Percentiles rank a stretch among this genome's conserved stretches.
phyloP scores from a whole-genome alignment of 75 land plant species.

The Picea glauca region DNA sequence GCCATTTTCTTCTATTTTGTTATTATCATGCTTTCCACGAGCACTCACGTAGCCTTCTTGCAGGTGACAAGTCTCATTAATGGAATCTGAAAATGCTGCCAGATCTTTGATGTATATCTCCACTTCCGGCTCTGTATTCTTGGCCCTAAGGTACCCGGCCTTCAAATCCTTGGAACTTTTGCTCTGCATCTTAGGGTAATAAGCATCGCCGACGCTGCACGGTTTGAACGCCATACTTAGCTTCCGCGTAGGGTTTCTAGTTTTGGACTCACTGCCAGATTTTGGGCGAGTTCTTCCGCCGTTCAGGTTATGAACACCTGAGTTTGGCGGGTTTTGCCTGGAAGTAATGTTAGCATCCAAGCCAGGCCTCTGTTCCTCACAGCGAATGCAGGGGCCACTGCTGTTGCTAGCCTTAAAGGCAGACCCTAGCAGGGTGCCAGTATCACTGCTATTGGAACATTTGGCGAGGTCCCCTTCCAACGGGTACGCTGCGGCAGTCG shows the following conservation, averaged over 20 bases:
- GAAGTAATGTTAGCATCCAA: too few relatives aligned
- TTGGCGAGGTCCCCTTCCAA: neutral
- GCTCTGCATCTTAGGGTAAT: neutral
- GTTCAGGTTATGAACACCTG: too few relatives aligned
- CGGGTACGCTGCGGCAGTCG: neutral
- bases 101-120: too few relatives aligned
- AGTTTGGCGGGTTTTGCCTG: too few relatives aligned
- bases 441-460: neutral
- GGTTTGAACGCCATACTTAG: constrained; percentile 4
- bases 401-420: too few relatives aligned
- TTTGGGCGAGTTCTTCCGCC: neutral
- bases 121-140: too few relatives aligned
- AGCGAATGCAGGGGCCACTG: too few relatives aligned
- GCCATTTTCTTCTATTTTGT: neutral
- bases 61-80: neutral
- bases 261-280: neutral
- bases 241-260: neutral
- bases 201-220: neutral
- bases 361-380: too few relatives aligned
- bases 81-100: neutral
- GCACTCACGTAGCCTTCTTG: neutral
- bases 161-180: neutral
- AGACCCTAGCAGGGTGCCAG: too few relatives aligned
- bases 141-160: too few relatives aligned
- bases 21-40: neutral